Evolutionary conservation across 768 basidiomycete genomes (phyloP), one percentile per base, ranked within the genome.

Genomic region (Tricholoma terreum): DNA sequence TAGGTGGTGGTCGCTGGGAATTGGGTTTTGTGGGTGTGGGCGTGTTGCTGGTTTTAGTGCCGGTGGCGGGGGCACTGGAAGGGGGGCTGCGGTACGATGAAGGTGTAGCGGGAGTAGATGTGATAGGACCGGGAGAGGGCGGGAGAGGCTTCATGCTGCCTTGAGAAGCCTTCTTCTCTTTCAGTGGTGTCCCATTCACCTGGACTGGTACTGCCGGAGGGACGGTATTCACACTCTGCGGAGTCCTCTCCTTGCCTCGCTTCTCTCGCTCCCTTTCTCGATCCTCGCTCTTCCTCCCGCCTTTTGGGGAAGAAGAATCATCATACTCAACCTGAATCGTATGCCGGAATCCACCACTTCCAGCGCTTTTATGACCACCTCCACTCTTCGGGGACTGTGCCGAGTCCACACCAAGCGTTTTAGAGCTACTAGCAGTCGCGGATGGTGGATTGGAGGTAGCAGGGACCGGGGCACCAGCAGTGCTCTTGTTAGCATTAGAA

Each of bases 311-410:
- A 5, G 81, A 80, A 55, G 81, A 80, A 55, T 87, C 86, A 56
- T 89, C 90, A 65, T 98, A 98, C 72, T 99, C 97, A 58, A 98
- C 89, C 71, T 98, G 97, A 48, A 98, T 92, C 9, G 97, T 98
- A 72, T 98, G 94, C 50, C 94, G 78, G 71, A 90, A 87, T 53
- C 67, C 68, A 56, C 66, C 65, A 10, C 61, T 66, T 15, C 67
- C 66, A 34, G 79, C 79, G 2, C 73, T 74, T 58, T 71, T 73
- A 10, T 65, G 65, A 42, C 52, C 17, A 43, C 52, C 17, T 27
- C 76, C 84, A 12, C 72, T 66, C 60, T 76, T 79, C 57, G 75
- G 49, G 5, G 58, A n/a, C 27, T 58, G 50, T 24, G 52, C 21
- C 27, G 62, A 24, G 15, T 62, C 63, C 6, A 45, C 35, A 50